Base-by-base conservation (phyloP, 2,329 filamentous ascomycete species). In the Biscogniauxia marginata region DNA sequence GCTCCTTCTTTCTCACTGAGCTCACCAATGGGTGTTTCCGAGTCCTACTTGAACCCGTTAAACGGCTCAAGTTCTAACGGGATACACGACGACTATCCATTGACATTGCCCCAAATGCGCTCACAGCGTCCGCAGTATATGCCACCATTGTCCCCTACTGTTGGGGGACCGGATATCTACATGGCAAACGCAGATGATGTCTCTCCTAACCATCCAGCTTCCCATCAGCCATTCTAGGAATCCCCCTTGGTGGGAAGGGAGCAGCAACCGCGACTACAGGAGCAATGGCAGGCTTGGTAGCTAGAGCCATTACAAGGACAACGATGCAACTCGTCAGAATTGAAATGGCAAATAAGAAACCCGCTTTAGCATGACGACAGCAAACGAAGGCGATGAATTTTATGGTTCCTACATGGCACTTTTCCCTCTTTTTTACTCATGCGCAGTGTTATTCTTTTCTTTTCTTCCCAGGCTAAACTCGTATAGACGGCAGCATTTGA, bases 151-250 rank as follows among this genome's bases (percentile, higher is more conserved):
- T 62, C 67, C 2, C 63, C 66, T 18, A 57, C 67, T 20, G 60
- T 60, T 25, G 44, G 56, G 23, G 55, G 62, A 2, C 56, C 61
- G 7, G 66, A 67, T 22, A 49, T 62, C 20, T 65, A 64, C 34
- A 60, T 64, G 59, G 19, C 53, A 23, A 62, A 56, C 21, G 47
- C 60, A 5, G 58, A 62, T 13, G 63, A 64, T 44, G 0, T 45
- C 16, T 16, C 47, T 21, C 58, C 63, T 48, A 63, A 59, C 39
- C 64, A 63, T 21, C 49, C 63, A 39, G 56, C 57, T 56, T 56
- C 65, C 48, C 66, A 64, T 47, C 65, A 65, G 25, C 64, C 63
- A 56, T 59, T 57, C 46, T 68, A 68, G 64, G 60, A 54, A 57
- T 19, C 45, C 46, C 49, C 39, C 45, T 55, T 56, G 30, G 54